A percentile compares a stretch with the other conserved stretches of the same genome.
These are phyloP conservation scores for Parastagonospora nodorum DNA, from an alignment of 2,329 filamentous ascomycete species.

Conservation along the genomic window DNA sequence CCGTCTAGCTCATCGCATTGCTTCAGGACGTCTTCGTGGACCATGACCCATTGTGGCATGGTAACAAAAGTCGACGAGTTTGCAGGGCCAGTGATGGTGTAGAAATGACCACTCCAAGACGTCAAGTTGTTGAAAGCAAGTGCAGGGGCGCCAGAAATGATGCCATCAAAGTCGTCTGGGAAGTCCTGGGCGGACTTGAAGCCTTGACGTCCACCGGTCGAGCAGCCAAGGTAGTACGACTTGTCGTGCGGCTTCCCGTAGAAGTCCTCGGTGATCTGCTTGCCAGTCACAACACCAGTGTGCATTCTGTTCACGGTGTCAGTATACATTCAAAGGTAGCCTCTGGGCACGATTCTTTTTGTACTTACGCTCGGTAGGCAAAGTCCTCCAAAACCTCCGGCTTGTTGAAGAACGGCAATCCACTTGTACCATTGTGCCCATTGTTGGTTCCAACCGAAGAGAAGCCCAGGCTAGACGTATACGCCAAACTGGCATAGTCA, in stretches of 20 bases:
- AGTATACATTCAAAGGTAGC: neutral
- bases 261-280: slow-evolving; percentile 47
- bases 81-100: slow-evolving; percentile 28
- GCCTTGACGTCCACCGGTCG: slow-evolving; percentile 45
- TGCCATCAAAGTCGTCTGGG: slow-evolving; percentile 45
- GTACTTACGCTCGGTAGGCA: slow-evolving; percentile 48
- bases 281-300: slow-evolving; percentile 43
- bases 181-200: slow-evolving; percentile 42
- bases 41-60: slow-evolving; percentile 44
- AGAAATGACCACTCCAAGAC: slow-evolving; percentile 41
- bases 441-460: slow-evolving; percentile 50
- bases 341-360: too few relatives aligned
- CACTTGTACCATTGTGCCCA: slow-evolving; percentile 52
- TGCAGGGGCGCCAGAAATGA: slow-evolving; percentile 43
- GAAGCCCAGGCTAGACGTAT: slow-evolving; percentile 46
- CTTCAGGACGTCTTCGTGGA: slow-evolving; percentile 50
- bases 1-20: slow-evolving; percentile 59
- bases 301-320: slow-evolving; percentile 30
- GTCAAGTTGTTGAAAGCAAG: slow-evolving; percentile 41
- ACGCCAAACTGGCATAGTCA: slow-evolving; percentile 47
- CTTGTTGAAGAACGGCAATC: slow-evolving; percentile 54
- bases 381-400: slow-evolving; percentile 55
- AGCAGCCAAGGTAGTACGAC: slow-evolving; percentile 46
- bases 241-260: slow-evolving; percentile 50
- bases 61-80: slow-evolving; percentile 48